phyloP scores from a whole-genome alignment of 2,329 filamentous ascomycete genomes.

The Apiospora sp. region DNA sequence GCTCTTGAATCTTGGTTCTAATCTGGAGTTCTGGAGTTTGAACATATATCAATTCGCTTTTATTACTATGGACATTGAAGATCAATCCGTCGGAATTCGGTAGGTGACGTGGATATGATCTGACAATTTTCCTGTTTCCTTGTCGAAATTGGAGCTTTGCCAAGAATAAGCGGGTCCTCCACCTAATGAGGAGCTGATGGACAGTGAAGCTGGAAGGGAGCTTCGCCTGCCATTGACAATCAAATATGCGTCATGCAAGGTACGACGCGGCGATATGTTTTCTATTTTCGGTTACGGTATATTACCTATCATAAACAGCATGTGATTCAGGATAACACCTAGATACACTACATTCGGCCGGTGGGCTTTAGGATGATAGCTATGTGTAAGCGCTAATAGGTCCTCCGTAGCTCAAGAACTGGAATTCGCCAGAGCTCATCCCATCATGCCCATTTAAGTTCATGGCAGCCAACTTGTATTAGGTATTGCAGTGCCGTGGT shows the following conservation, averaged over 20 bases:
- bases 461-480: neutral
- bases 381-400: neutral
- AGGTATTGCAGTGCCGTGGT: no score
- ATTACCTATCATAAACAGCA: no score
- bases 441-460: neutral
- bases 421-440: neutral
- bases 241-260: constrained; percentile 1
- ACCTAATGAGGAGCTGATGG: neutral
- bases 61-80: neutral
- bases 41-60: neutral
- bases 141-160: no score
- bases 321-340: neutral
- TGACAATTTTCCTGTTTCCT: neutral
- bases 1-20: neutral
- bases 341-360: neutral
- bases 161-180: neutral
- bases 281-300: neutral
- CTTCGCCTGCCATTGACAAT: neutral
- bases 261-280: neutral
- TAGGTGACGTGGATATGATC: neutral
- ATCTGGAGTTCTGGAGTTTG: neutral
- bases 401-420: neutral
- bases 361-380: neutral
- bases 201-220: neutral
- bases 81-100: neutral